Percentiles rank a stretch among this genome's conserved stretches.
These are phyloP conservation scores for Helianthus tuberosus DNA, from an alignment of 129 eudicot genomes.

Conservation along the genomic window DNA sequence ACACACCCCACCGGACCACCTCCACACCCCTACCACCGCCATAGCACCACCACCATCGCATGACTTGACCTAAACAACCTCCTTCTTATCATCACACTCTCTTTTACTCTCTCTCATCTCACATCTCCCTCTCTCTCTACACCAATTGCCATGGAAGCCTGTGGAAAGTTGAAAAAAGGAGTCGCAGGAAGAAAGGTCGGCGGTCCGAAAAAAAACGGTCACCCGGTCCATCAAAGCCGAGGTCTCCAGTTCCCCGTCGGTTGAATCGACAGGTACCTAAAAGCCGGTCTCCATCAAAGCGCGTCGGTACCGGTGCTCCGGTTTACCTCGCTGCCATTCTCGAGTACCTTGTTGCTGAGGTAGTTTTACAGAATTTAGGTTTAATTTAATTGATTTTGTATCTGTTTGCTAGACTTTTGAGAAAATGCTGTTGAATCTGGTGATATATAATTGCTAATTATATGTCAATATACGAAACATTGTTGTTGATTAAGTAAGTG, in stretches of 20 bases:
- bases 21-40: no score
- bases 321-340: constrained; percentile 66
- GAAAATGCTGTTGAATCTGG: no score
- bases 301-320: constrained; percentile 69
- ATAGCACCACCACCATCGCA: no score
- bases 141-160: constrained; percentile 30
- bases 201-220: constrained; percentile 61
- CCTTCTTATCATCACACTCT: background rate
- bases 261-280: constrained; percentile 58
- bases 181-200: constrained; percentile 59
- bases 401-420: background rate
- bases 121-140: background rate
- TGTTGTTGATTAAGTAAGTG: background rate
- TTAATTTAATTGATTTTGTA: background rate
- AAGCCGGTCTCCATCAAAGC: constrained; percentile 54
- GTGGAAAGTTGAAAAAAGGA: constrained; percentile 44
- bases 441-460: no score
- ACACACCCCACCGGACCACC: no score
- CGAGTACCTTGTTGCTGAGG: constrained; percentile 81
- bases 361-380: background rate
- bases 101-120: no score
- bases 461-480: no score
- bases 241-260: constrained; percentile 78
- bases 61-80: no score
- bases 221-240: constrained; percentile 62